Conservation (phyloP, 1,284 basidiomycete species). For the Ceraceosorus guamensis region DNA sequence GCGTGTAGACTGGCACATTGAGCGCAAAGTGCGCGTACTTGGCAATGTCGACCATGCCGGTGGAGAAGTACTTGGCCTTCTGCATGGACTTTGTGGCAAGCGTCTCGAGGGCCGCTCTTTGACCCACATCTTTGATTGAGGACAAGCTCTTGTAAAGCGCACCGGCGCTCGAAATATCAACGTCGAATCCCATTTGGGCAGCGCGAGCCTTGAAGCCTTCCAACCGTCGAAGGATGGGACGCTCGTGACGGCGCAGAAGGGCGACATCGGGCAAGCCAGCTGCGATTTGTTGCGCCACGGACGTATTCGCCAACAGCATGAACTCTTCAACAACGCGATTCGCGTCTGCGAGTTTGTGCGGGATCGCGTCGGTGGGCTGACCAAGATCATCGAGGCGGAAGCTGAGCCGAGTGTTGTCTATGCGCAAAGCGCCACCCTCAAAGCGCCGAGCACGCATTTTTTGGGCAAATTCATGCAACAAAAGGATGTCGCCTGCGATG, state of each 20-base stretch:
- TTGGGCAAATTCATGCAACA: constrained; percentile 59
- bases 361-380: constrained; percentile 70
- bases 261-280: constrained; percentile 90
- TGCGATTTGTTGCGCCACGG: constrained; percentile 86
- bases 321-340: constrained; percentile 88
- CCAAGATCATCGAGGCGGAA: constrained; percentile 76
- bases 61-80: constrained; percentile 93
- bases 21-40: constrained; percentile 93
- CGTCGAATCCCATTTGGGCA: constrained; percentile 67
- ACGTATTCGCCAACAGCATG: constrained; percentile 84
- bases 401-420: constrained; percentile 65
- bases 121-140: constrained; percentile 54
- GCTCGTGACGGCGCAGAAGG: constrained; percentile 84
- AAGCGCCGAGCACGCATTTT: constrained; percentile 69
- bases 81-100: constrained; percentile 82
- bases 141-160: constrained; percentile 77
- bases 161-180: constrained; percentile 73
- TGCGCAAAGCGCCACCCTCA: constrained; percentile 70
- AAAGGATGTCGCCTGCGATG: constrained; percentile 69
- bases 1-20: constrained; percentile 86
- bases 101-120: constrained; percentile 69
- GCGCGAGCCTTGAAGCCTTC: constrained; percentile 53
- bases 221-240: constrained; percentile 67
- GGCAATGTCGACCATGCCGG: constrained; percentile 97
- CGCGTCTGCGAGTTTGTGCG: constrained; percentile 63